Percentiles rank a stretch among this genome's conserved stretches.
phyloP scores from a whole-genome alignment of 345 rosid species.

The Kandelia obovata region DNA sequence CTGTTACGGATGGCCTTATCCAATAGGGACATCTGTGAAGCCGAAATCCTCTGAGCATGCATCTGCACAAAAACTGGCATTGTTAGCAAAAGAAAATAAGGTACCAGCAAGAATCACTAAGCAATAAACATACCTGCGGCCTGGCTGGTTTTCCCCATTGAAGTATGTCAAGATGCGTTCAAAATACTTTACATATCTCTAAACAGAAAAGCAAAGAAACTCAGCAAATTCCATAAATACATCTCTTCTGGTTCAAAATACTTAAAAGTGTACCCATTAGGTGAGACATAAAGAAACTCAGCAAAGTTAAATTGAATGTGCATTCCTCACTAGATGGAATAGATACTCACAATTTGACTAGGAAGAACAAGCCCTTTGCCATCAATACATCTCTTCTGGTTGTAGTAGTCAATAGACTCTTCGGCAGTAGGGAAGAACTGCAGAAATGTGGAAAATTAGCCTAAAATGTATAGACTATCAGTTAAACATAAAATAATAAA shows the following conservation, averaged over 20 bases:
- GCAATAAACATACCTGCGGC: constrained; percentile 53
- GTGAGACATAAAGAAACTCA: background rate
- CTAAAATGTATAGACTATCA: background rate
- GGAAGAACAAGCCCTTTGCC: constrained; percentile 91
- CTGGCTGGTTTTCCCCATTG: constrained; percentile 75
- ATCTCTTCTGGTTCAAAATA: constrained; percentile 44
- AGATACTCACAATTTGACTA: constrained; percentile 74
- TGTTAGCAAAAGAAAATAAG: constrained; percentile 8
- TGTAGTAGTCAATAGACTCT: constrained; percentile 78
- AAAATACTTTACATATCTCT: constrained; percentile 86
- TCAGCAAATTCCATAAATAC: background rate
- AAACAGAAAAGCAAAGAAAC: constrained; percentile 16
- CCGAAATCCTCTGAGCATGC: constrained; percentile 89
- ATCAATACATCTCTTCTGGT: constrained; percentile 89
- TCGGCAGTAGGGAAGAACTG: constrained; percentile 96
- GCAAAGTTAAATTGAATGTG: background rate
- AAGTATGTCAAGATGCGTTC: constrained; percentile 69
- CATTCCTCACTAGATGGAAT: background rate
- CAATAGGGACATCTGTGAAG: constrained; percentile 86
- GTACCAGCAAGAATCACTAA: constrained; percentile 10
- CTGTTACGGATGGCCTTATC: constrained; percentile 78
- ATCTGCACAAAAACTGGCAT: constrained; percentile 37
- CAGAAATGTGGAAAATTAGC: constrained; percentile 14
- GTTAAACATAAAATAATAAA: too few species aligned
- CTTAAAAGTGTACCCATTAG: constrained; percentile 25